A percentile compares a stretch with the other conserved stretches of the same genome.
Evolutionary conservation across 1,139 yeast genomes (phyloP).

Genomic region (Arxiozyma heterogenica): DNA sequence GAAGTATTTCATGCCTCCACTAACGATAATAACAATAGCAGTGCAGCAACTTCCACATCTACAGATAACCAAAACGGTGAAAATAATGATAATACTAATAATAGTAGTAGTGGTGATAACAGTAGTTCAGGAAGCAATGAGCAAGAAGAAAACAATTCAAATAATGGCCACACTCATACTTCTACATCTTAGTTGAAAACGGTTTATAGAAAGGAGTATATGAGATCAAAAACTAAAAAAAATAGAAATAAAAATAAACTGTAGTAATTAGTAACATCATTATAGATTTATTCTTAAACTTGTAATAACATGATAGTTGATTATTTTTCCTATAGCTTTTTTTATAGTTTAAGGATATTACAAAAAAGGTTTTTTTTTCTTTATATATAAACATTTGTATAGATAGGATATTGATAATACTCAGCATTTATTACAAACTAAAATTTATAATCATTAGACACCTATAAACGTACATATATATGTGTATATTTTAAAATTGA

Average conservation of each 20-base stretch:
- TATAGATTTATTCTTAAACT: background rate
- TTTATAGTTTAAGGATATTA: background rate
- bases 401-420: background rate
- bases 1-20: constrained; percentile 1
- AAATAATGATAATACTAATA: background rate
- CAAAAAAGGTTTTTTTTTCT: background rate
- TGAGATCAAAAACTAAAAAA: background rate
- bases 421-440: background rate
- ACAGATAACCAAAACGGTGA: background rate
- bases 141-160: background rate
- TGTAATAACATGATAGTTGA: too few relatives aligned
- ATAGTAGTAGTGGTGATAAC: background rate
- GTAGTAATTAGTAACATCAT: background rate
- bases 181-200: background rate
- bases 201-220: background rate
- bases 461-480: too few relatives aligned
- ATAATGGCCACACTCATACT: too few relatives aligned
- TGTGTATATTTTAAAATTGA: too few relatives aligned
- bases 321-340: too few relatives aligned
- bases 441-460: too few relatives aligned
- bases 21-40: background rate
- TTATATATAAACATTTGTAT: background rate
- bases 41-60: background rate
- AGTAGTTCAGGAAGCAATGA: background rate
- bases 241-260: background rate